Evolutionary conservation across 345 rosid species (phyloP), one percentile per base, ranked within the genome.

Genomic region (Reutealis trisperma): DNA sequence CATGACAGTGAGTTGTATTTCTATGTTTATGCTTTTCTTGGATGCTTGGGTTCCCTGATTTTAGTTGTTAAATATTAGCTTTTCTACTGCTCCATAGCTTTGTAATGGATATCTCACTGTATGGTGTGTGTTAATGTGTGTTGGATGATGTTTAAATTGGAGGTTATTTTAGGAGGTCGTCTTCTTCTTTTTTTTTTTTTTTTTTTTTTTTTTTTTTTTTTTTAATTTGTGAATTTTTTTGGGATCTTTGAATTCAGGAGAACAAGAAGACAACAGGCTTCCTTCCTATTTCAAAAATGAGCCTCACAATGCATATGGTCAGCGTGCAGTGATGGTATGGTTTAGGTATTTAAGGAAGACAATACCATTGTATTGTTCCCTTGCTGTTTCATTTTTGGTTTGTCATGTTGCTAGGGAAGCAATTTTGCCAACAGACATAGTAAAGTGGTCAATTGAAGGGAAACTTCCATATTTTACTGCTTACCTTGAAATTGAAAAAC

Each of bases 361-460:
- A 68, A 68, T 92, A 70, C 91, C 94, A 9, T 78, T 88, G 55
- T 81, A 91, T 65, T 85, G 68, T 71, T 84, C 96, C 67, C 72
- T 95, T 7, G 99, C 91, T 19, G 80, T 93, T 82, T 91, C 87
- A 49, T 90, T 86, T 83, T 84, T 93, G 70, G 94, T 91, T 72
- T 91, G 98, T 75, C 93, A 90, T 84, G 66, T 87, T 77, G 91
- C 86, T 21, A 87, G 95, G 83, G 90, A 88, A 77, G 81, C 94
- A 10, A 65, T 93, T 79, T 80, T 93, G 51, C 92, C 98, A 10
- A 86, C 95, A 0, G 97, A 93, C 37, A 75, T 93, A 21, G 78
- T 89, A 60, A 87, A 88, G 80, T 91, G 94, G 96, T 85, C 96
- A 4, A 32, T 83, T 37, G 91, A 87, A 86, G 98, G 97, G 76